A percentile compares a stretch with the other conserved stretches of the same genome.
Conservation (phyloP, 768 basidiomycete species). For the Boletus rubroflammeus region DNA sequence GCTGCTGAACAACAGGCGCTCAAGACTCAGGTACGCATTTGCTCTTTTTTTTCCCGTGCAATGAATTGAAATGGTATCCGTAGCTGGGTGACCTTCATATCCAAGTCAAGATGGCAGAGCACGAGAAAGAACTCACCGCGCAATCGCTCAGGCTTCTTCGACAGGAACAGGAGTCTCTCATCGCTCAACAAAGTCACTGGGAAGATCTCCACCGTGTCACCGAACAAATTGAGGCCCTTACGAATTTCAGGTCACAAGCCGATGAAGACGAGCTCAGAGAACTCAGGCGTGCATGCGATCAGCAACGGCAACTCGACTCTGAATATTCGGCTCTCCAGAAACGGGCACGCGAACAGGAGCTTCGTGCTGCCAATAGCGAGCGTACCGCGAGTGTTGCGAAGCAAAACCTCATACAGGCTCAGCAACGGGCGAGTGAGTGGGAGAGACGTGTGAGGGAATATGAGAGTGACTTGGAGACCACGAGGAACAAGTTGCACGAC, state of each 20-base stretch:
- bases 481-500: constrained; percentile 60
- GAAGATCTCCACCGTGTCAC: constrained; percentile 67
- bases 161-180: constrained; percentile 56
- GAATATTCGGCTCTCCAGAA: constrained; percentile 68
- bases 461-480: constrained; percentile 59
- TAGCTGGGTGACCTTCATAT: constrained; percentile 63
- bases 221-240: constrained; percentile 70
- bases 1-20: constrained; percentile 53
- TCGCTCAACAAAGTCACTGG: constrained; percentile 70
- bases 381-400: constrained; percentile 52
- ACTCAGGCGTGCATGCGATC: constrained; percentile 62
- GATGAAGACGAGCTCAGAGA: constrained; percentile 75
- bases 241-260: constrained; percentile 54
- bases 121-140: constrained; percentile 58
- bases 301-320: constrained; percentile 53
- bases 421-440: constrained; percentile 80
- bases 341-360: constrained; percentile 69
- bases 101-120: constrained; percentile 50
- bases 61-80: background rate
- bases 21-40: constrained; percentile 52
- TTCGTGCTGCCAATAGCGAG: constrained; percentile 57
- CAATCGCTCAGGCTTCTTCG: constrained; percentile 52
- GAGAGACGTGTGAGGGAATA: constrained; percentile 72
- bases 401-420: constrained; percentile 65
- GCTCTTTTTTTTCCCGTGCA: background rate